Evolutionary conservation across 2,329 filamentous ascomycete genomes (phyloP).

Genomic region (Magnaporthales sp.): DNA sequence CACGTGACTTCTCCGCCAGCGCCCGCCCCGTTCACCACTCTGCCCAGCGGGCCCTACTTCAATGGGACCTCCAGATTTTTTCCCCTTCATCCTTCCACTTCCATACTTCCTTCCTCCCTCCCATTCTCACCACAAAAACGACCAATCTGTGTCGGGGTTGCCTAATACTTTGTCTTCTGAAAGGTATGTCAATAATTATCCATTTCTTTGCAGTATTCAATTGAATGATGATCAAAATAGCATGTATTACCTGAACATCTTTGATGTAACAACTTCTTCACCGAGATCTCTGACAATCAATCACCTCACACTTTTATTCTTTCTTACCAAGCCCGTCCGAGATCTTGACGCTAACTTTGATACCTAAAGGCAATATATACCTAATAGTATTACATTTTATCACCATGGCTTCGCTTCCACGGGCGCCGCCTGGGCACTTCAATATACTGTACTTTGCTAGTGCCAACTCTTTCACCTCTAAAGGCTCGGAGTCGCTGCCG

Average conservation of each 20-base stretch:
- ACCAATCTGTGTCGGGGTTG: background rate
- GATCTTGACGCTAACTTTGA: background rate
- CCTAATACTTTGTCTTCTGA: background rate
- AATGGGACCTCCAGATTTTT: background rate
- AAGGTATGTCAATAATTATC: constrained; percentile 4
- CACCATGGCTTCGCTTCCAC: constrained; percentile 28
- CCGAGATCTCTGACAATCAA: constrained; percentile 59
- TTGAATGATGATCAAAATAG: constrained; percentile 25
- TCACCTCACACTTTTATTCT: background rate
- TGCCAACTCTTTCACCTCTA: constrained; percentile 62
- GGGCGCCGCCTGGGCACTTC: constrained; percentile 57
- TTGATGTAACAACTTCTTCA: constrained; percentile 52
- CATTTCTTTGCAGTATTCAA: background rate
- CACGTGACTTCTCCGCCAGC: background rate
- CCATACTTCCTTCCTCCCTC: background rate
- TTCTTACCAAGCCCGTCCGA: background rate
- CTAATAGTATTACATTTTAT: constrained; percentile 1
- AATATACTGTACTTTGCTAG: constrained; percentile 76
- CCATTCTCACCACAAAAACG: background rate
- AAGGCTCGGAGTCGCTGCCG: constrained; percentile 53
- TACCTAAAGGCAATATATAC: background rate
- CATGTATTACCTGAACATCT: constrained; percentile 34
- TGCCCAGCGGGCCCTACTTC: background rate
- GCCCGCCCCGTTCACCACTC: background rate
- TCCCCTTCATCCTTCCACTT: background rate